Evolutionary conservation across 257 asterid genomes (phyloP), one percentile per base, ranked within the genome.

Genomic region (Solanum ossicruentum): DNA sequence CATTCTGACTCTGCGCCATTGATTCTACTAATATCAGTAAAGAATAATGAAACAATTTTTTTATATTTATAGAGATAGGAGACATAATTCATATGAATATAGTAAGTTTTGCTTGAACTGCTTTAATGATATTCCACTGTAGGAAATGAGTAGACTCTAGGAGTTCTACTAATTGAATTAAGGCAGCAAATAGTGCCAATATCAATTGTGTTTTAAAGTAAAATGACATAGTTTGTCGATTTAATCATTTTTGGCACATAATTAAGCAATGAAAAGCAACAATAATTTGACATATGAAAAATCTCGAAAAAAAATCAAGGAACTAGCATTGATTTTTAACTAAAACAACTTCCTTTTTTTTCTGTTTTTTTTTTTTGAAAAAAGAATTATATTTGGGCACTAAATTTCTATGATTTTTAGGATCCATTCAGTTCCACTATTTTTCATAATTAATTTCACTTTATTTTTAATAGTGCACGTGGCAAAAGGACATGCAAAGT

Each of bases 111-210:
- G 39, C 5, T 36, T 36, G 6, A 6, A 6, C 5, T 36, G 39
- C 39, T 36, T 36, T 4, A 36, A 36, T 36, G 39, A 4, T 36
- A 36, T 36, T 36, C 5, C 39, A 36, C 39, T 3, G 4, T 36
- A 6, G 0, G 0, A 36, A 36, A 36, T 4, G 39, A 36, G 6
- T 3, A 36, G 6, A 3, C 39, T 36, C 6, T 3, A 36, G 5
- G 39, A 1, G 6, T 36, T 6, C 39, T 36, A 36, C 39, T 36
- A 36, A 3, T 36, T 36, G 39, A 36, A 0, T 36, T 36, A 36
- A 36, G 0, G 0, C 4, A 36, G 39, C 5, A 36, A 3, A 36
- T 0, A 3, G 5, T 36, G 3, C 1, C 6, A 4, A 36, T 36
- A 36, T 36, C 39, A 36, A 36, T 36, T 36, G 39, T 0, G 39